Base-by-base conservation (phyloP, 257 asterid genomes). In the Ilex aquifolium region DNA sequence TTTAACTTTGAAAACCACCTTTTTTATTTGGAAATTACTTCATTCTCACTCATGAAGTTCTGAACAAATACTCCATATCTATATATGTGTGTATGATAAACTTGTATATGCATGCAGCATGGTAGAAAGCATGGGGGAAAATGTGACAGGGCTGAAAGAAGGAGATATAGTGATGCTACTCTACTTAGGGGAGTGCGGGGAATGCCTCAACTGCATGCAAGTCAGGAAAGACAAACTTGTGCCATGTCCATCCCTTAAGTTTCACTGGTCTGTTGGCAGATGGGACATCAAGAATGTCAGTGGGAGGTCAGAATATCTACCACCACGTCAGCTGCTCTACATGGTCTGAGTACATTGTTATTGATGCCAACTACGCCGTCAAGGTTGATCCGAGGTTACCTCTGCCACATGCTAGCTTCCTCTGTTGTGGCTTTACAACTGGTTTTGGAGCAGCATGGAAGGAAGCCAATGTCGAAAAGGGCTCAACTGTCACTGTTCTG, bases 301-400 rank as follows among this genome's bases (percentile, higher is more conserved):
- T 61, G 2, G 55, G 29, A 4, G 77, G 67, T 21, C 73, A 76
- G 29, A 62, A 17, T 2, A 65, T 79, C 36, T 66, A 79, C 21
- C 85, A 80, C 70, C 62, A 69, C 67, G 65, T 80, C 5, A 80
- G 85, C 40, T 80, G 85, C 73, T 80, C 85, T 67, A 80, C 85
- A 21, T 76, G 82, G 85, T 80, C 85, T 2, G 74, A 80, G 36
- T 80, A 76, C 80, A 74, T 77, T 0, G 77, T 74, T 6, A 67
- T 76, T 7, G 82, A 80, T 4, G 80, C 72, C 27, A 77, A 76
- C 69, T 80, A 80, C 42, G 52, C 69, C 2, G 80, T 80, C 67
- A 80, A 65, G 27, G 63, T 80, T 6, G 82, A 80, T 30, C 16
- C 80, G 4, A 44, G 61, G 6, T 65, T 80, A 12, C 65, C 76